Percentiles rank a stretch among this genome's conserved stretches.
Evolutionary conservation across 1,284 basidiomycete genomes (phyloP).

Genomic region (Exsudoporus floridanus): DNA sequence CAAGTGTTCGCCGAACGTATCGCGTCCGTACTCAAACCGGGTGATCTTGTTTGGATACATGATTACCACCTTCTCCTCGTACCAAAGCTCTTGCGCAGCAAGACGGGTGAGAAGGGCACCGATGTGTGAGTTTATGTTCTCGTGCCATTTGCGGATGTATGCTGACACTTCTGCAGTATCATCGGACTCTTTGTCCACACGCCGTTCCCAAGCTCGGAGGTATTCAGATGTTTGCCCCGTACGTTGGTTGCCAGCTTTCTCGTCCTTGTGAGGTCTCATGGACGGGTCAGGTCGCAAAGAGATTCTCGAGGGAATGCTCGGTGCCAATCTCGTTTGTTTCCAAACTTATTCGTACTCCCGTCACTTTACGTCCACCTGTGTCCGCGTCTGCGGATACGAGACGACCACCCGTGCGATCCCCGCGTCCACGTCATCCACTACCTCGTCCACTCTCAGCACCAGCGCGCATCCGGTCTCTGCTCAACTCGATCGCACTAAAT

Average conservation of each 20-base stretch:
- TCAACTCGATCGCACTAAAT: conserved; percentile 39
- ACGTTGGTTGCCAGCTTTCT: conserved; percentile 31
- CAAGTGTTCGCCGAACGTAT: conserved; percentile 81
- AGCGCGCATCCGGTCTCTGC: conserved; percentile 1
- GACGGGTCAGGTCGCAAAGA: conserved; percentile 68
- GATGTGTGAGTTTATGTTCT: conserved; percentile 26
- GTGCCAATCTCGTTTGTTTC: conserved; percentile 95
- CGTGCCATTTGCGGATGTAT: not conserved
- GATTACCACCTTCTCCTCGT: conserved; percentile 94
- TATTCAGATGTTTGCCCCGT: conserved; percentile 92
- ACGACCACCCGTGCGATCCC: conserved; percentile 61
- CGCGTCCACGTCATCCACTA: conserved; percentile 27
- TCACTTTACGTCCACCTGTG: conserved; percentile 93
- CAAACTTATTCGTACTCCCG: conserved; percentile 97
- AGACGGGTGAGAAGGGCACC: conserved; percentile 24
- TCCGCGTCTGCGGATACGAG: conserved; percentile 96
- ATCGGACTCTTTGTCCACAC: conserved; percentile 97
- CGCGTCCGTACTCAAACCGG: conserved; percentile 76
- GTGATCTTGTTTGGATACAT: conserved; percentile 90
- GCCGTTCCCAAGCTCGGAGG: conserved; percentile 95
- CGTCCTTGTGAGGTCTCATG: not conserved
- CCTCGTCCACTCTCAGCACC: conserved; percentile 15
- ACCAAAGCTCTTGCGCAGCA: conserved; percentile 79
- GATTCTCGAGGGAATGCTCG: conserved; percentile 97
- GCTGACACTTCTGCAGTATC: conserved; percentile 51